phyloP scores from a whole-genome alignment of 495 filamentous ascomycete genomes.

The Penicillium antarcticum region DNA sequence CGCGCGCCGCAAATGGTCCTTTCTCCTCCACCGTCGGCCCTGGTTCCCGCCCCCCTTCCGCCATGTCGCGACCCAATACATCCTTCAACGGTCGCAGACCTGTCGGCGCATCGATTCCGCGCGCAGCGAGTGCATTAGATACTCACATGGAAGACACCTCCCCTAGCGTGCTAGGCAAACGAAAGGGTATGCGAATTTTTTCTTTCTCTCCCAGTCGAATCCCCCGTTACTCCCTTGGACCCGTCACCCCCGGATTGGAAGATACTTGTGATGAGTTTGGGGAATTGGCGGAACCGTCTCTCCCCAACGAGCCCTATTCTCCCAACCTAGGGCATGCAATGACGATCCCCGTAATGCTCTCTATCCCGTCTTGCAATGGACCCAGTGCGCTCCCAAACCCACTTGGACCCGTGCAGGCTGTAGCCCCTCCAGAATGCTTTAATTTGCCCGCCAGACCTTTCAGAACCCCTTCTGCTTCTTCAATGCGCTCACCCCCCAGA shows the following conservation, averaged over 20 bases:
- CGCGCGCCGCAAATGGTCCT: conserved; percentile 47
- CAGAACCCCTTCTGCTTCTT: neutral
- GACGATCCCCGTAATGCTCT: neutral
- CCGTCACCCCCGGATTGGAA: neutral
- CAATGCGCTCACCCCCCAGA: conserved; percentile 22
- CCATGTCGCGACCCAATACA: conserved; percentile 43
- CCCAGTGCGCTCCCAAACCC: neutral
- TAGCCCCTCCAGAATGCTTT: neutral
- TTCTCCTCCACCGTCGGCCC: conserved; percentile 58
- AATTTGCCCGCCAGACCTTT: conserved; percentile 1
- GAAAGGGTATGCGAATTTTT: conserved; percentile 64
- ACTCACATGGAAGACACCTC: conserved; percentile 47
- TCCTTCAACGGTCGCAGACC: conserved; percentile 42
- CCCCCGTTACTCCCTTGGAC: conserved; percentile 23
- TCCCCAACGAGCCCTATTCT: neutral
- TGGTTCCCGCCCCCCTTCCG: conserved; percentile 46
- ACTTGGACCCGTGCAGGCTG: neutral
- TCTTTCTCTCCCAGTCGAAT: conserved; percentile 24
- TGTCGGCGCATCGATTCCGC: conserved; percentile 41
- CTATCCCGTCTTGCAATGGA: neutral
- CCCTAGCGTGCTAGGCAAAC: conserved; percentile 47
- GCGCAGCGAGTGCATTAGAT: conserved; percentile 62
- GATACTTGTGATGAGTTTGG: neutral
- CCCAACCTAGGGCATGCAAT: neutral
- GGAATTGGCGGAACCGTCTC: neutral